phyloP scores from a whole-genome alignment of 257 asterid genomes.

The Linderniella brevidens region DNA sequence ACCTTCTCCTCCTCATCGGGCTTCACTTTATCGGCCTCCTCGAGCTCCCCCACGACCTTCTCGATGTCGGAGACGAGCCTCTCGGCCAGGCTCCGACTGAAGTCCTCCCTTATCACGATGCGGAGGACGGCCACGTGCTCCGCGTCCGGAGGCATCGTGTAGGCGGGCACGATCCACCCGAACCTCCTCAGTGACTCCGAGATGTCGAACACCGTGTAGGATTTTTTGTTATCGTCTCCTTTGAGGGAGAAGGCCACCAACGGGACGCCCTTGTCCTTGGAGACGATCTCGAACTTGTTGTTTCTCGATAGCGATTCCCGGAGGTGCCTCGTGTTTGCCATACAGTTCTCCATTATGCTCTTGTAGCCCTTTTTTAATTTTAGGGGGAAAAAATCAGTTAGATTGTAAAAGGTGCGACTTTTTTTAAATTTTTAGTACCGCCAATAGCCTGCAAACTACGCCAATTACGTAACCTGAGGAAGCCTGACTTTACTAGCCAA shows the following conservation, averaged over 20 bases:
- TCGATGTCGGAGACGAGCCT: conserved; percentile 28
- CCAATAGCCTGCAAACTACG: no score
- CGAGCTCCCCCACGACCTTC: conserved; percentile 29
- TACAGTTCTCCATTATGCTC: conserved; percentile 14
- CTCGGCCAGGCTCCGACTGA: conserved; percentile 29
- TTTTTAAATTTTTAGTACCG: not conserved
- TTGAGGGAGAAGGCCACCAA: conserved; percentile 34
- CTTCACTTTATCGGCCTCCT: conserved; percentile 2
- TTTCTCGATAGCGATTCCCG: conserved; percentile 11
- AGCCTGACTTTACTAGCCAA: no score
- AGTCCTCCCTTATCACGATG: conserved; percentile 34
- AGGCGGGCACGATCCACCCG: conserved; percentile 52
- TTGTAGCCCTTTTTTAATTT: conserved; percentile 9
- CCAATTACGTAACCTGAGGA: no score
- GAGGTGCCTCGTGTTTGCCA: conserved; percentile 4
- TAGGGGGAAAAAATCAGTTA: not conserved
- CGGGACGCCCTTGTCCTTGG: conserved; percentile 42
- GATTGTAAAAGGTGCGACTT: not conserved
- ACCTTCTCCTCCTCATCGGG: conserved; percentile 7
- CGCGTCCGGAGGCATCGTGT: conserved; percentile 44
- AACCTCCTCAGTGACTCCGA: conserved; percentile 33
- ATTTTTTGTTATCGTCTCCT: conserved; percentile 13
- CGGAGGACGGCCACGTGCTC: conserved; percentile 36
- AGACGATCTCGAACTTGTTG: conserved; percentile 24
- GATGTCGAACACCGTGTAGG: conserved; percentile 28